Percentiles rank a stretch among this genome's conserved stretches.
Conservation (phyloP, 306 rosid genomes). For the Castanea crenata region DNA sequence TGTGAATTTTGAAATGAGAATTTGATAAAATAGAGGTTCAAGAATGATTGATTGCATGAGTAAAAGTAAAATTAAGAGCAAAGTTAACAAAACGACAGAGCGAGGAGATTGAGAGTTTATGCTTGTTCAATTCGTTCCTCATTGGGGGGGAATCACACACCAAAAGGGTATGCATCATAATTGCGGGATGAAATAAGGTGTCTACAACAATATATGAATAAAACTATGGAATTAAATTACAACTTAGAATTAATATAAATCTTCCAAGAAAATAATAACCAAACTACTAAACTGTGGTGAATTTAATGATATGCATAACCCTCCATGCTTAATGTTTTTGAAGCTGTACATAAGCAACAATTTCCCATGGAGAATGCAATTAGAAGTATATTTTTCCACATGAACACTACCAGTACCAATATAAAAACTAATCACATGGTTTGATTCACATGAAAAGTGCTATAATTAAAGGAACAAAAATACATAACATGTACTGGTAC, state of each 20-base stretch:
- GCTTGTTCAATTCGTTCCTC: no score
- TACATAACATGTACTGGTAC: neutral
- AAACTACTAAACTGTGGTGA: slow-evolving; percentile 69
- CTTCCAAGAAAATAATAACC: neutral
- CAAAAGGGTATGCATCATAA: no score
- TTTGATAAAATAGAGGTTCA: no score
- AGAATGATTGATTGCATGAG: no score
- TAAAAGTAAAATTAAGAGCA: no score
- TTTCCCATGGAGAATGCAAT: slow-evolving; percentile 24
- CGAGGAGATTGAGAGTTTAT: no score
- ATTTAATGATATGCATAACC: slow-evolving; percentile 85
- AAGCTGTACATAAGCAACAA: slow-evolving; percentile 57
- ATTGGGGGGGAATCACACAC: no score
- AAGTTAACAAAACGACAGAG: no score
- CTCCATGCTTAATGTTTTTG: slow-evolving; percentile 77
- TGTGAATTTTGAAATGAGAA: no score
- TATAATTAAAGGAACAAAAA: neutral
- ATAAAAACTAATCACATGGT: neutral
- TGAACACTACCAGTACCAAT: neutral
- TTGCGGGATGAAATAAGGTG: no score
- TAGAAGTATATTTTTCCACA: slow-evolving; percentile 19
- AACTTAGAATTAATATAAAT: neutral
- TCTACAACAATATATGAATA: neutral
- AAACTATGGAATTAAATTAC: no score
- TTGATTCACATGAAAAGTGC: neutral